These are phyloP conservation scores for Mycena citricolor DNA, from an alignment of 1,284 basidiomycete species.

Conservation along the genomic window DNA sequence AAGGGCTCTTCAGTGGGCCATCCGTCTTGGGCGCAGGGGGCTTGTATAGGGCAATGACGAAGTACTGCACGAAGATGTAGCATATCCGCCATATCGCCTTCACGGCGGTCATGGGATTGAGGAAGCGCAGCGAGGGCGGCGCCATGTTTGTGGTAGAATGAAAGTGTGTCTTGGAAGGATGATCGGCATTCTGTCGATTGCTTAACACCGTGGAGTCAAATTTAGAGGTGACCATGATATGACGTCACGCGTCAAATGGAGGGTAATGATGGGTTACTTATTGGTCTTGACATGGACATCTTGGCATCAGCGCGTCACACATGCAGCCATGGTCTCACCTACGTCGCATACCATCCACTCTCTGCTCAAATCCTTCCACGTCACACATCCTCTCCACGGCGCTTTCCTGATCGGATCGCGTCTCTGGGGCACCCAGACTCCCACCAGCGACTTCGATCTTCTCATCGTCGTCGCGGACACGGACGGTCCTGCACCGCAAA, in stretches of 20 bases:
- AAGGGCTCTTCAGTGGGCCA: constrained; percentile 27
- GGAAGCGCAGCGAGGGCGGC: constrained; percentile 2
- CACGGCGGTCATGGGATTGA: constrained; percentile 25
- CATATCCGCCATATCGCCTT: constrained; percentile 31
- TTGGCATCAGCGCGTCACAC: too few species aligned
- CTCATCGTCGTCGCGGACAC: constrained; percentile 22
- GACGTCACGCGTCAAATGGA: constrained; percentile 16
- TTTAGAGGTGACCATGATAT: too few species aligned
- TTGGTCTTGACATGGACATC: too few species aligned
- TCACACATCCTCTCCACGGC: constrained; percentile 10
- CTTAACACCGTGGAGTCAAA: too few species aligned
- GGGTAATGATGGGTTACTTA: too few species aligned
- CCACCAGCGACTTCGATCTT: constrained; percentile 25
- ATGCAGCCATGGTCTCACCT: too few species aligned
- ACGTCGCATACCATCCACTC: neutral
- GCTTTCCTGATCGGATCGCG: constrained; percentile 25
- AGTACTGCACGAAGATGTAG: constrained; percentile 38
- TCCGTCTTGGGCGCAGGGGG: constrained; percentile 35
- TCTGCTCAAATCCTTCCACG: constrained; percentile 7
- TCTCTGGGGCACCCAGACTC: constrained; percentile 25
- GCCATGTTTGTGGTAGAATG: constrained; percentile 3
- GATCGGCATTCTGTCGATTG: too few species aligned
- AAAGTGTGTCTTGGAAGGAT: neutral
- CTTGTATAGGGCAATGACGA: constrained; percentile 44
- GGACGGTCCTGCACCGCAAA: too few species aligned